phyloP scores from a whole-genome alignment of 1,139 yeast genomes.

The Lodderomyces parapsilosis region DNA sequence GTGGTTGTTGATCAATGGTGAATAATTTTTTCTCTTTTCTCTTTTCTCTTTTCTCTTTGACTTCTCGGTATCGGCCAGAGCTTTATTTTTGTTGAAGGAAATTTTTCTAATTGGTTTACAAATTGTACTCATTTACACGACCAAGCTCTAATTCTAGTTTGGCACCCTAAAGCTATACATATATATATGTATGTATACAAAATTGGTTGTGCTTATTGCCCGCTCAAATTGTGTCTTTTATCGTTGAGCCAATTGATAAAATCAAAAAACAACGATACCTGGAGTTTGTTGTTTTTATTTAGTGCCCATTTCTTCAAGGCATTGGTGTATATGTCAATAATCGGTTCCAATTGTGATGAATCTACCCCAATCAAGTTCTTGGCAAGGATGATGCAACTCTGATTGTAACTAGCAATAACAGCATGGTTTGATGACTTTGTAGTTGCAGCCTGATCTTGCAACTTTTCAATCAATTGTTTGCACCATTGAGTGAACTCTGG shows the following conservation, averaged over 20 bases:
- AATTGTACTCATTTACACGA: not conserved
- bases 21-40: not conserved
- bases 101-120: conserved; percentile 7
- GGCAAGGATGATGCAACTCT: conserved; percentile 59
- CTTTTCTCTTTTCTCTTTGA: too few species aligned
- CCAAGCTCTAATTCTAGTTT: not conserved
- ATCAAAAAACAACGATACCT: conserved; percentile 68
- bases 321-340: conserved; percentile 57
- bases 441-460: conserved; percentile 43
- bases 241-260: conserved; percentile 77
- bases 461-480: conserved; percentile 25
- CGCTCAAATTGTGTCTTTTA: conserved; percentile 19
- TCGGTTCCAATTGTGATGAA: conserved; percentile 24
- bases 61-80: too few species aligned
- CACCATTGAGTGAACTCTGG: conserved; percentile 18
- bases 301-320: conserved; percentile 63
- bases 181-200: too few species aligned
- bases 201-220: too few species aligned
- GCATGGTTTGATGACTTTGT: conserved; percentile 47
- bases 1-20: conserved; percentile 1
- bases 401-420: conserved; percentile 57
- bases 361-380: conserved; percentile 50
- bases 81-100: not conserved
- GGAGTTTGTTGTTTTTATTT: conserved; percentile 47
- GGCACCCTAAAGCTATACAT: not conserved